Base-by-base conservation (phyloP, 2,329 filamentous ascomycete species). In the Trichoderma guizhouense region DNA sequence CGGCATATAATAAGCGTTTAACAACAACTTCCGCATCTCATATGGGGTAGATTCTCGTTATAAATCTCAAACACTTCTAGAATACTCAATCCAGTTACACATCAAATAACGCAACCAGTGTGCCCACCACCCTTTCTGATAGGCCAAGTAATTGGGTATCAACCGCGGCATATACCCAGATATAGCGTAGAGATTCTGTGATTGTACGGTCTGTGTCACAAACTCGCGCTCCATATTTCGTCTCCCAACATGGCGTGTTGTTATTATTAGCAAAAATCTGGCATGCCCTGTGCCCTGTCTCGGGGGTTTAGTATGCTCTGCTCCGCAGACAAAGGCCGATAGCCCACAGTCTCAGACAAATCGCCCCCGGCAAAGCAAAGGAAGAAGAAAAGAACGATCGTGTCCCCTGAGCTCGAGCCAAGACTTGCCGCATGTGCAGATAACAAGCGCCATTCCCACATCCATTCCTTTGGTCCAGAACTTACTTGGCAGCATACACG, bases 221-320 rank as follows among this genome's bases (percentile, higher is more conserved):
- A 32, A 66, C 21, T 21, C 47, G 32, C 47, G 7, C 14, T 14
- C 11, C 21, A 12, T 36, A 66, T 36, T 32, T 28, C 21, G 47
- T 66, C 47, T 66, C 14, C 32, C 63, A 66, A 7, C 63, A 58
- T 24, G 61, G 24, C 61, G 15, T 28, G 61, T 32, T 64, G 34
- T 43, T 43, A 21, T 67, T 30, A 67, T 67, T 58, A 58, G 53
- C 53, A 58, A 67, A 14, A n/a, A 53, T n/a, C 24, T 39, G 30
- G 51, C 64, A 67, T 58, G 64, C 53, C 21, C 64, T 67, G 64
- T 67, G 64, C 53, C 21, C 64, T 67, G 64, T 67, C 53, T 67
- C 64, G 57, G 57, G 32, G 36, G 11, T 26, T 28, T 58, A 36
- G 53, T 18, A 26, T 12, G 32, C 64, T 28, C 53, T 39, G 36